Conservation (phyloP, 2,329 filamentous ascomycete genomes). For the Xylariaceae sp. region DNA sequence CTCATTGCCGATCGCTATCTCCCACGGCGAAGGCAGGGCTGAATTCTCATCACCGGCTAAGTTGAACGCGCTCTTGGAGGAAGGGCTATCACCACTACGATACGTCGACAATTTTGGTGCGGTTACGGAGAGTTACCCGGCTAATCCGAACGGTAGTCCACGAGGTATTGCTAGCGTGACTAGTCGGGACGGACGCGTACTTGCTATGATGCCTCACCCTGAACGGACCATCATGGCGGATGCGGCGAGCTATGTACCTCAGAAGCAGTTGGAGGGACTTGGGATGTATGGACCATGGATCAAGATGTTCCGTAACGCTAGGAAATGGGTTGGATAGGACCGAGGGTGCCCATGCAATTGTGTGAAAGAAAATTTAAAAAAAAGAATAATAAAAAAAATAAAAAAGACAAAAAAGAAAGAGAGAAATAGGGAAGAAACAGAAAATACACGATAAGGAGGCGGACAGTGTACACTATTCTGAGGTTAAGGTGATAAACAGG, state of each 20-base stretch:
- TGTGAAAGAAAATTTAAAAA: background rate
- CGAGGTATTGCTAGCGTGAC: constrained; percentile 71
- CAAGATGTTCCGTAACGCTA: constrained; percentile 78
- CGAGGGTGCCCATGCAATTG: background rate
- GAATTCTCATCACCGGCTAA: constrained; percentile 53
- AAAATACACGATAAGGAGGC: too few relatives aligned
- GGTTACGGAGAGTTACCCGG: constrained; percentile 77
- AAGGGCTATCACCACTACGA: constrained; percentile 68
- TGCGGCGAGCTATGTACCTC: constrained; percentile 68
- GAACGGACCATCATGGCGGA: constrained; percentile 82
- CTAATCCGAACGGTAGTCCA: constrained; percentile 83
- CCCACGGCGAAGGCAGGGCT: constrained; percentile 87
- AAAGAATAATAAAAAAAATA: too few relatives aligned
- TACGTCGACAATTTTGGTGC: constrained; percentile 79
- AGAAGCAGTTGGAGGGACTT: constrained; percentile 56
- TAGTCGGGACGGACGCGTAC: constrained; percentile 61
- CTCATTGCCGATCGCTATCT: constrained; percentile 76
- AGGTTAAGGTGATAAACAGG: too few relatives aligned
- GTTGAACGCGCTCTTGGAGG: constrained; percentile 51
- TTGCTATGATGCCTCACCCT: constrained; percentile 91
- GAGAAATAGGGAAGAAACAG: too few relatives aligned
- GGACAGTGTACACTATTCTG: too few relatives aligned
- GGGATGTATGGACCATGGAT: constrained; percentile 81
- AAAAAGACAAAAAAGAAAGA: too few relatives aligned
- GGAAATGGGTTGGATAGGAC: constrained; percentile 70